These are phyloP conservation scores for Raddia guianensis DNA, from an alignment of 176 grass and related monocot species.

Conservation along the genomic window DNA sequence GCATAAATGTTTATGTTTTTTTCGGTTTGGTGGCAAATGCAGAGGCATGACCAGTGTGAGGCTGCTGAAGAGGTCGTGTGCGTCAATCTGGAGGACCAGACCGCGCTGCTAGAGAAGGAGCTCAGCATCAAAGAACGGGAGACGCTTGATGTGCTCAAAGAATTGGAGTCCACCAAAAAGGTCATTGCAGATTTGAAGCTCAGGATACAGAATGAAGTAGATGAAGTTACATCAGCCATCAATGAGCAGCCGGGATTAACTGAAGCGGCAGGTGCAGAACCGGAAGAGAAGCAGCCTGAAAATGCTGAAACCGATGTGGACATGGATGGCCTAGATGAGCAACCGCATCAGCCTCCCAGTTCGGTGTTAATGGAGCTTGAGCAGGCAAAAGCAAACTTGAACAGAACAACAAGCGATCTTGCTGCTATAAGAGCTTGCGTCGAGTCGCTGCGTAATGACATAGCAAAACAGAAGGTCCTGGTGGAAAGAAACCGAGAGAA, in stretches of 20 bases:
- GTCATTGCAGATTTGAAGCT: slow-evolving; percentile 64
- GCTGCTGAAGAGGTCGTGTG: slow-evolving; percentile 21
- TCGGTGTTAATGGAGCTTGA: slow-evolving; percentile 62
- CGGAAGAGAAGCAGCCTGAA: background rate
- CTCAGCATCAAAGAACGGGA: slow-evolving; percentile 75
- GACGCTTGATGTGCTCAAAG: slow-evolving; percentile 62
- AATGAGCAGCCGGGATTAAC: slow-evolving; percentile 14
- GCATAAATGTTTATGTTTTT: background rate
- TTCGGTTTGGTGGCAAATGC: background rate
- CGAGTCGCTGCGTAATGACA: slow-evolving; percentile 47
- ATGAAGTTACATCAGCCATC: background rate
- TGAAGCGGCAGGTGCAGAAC: background rate
- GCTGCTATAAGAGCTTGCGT: slow-evolving; percentile 53
- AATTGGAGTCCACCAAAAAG: slow-evolving; percentile 68
- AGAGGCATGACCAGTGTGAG: slow-evolving; percentile 39
- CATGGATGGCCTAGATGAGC: background rate
- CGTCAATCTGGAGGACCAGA: slow-evolving; percentile 46
- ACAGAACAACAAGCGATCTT: slow-evolving; percentile 60
- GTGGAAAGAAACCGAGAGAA: slow-evolving; percentile 57
- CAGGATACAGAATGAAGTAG: slow-evolving; percentile 53
- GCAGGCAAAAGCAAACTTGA: slow-evolving; percentile 65
- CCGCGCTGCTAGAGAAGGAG: slow-evolving; percentile 65
- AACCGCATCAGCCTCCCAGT: slow-evolving; percentile 16
- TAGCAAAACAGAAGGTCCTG: slow-evolving; percentile 63
- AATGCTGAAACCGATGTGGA: background rate